Conservation (phyloP, 176 grass and related monocot species). For the Avena insularis region DNA sequence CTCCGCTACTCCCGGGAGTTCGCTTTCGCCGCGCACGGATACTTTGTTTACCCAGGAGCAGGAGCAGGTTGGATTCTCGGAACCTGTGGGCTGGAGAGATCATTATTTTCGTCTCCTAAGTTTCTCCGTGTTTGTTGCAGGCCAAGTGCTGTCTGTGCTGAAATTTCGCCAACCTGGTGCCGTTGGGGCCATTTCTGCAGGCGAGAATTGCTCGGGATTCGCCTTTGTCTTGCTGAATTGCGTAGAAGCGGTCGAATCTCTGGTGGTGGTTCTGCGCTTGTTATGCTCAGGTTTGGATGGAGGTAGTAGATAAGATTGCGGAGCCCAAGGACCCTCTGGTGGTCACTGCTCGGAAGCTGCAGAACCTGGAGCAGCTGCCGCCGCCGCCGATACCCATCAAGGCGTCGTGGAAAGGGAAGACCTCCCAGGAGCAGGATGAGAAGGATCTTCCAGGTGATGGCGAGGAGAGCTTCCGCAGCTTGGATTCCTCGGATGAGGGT, state of each 20-base stretch:
- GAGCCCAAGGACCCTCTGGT: constrained; percentile 53
- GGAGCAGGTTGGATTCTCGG: constrained; percentile 51
- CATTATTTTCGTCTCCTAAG: not conserved
- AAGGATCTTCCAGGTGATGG: constrained; percentile 65
- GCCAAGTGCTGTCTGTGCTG: constrained; percentile 20
- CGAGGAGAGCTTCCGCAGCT: constrained; percentile 82
- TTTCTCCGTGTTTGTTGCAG: constrained; percentile 17
- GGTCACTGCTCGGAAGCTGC: constrained; percentile 45
- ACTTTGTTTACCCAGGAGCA: not conserved
- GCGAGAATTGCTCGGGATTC: constrained; percentile 35
- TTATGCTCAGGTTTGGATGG: constrained; percentile 54
- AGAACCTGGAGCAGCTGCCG: constrained; percentile 42
- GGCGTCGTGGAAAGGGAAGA: constrained; percentile 71
- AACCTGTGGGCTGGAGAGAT: constrained; percentile 28
- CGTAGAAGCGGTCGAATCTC: not conserved
- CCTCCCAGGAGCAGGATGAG: constrained; percentile 56
- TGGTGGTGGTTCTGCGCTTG: constrained; percentile 29
- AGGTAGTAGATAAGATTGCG: constrained; percentile 60
- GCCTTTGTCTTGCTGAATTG: not conserved
- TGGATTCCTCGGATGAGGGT: constrained; percentile 77
- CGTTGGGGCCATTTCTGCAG: not conserved
- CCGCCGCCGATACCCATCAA: constrained; percentile 48
- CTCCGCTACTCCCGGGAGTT: not conserved
- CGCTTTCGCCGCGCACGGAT: constrained; percentile 5
- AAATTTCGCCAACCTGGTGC: constrained; percentile 33